These are phyloP conservation scores for Xerocomellus amylosporus DNA, from an alignment of 768 basidiomycete genomes.

Conservation along the genomic window DNA sequence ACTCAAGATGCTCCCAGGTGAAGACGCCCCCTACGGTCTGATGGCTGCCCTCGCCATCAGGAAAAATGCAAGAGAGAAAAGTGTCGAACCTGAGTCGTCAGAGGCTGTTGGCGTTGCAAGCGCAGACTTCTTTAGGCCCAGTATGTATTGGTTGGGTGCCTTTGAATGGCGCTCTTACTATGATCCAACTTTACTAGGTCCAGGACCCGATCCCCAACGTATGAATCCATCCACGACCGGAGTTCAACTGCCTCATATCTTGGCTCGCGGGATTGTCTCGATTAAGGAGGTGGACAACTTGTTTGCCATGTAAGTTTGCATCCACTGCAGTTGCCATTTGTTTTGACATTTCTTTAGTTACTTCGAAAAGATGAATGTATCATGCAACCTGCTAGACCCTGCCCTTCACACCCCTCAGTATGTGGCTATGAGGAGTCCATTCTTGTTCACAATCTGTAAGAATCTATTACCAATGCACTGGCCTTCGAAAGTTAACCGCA, in stretches of 20 bases:
- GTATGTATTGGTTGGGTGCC: constrained; percentile 36
- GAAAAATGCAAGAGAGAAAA: constrained; percentile 39
- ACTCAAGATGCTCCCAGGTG: constrained; percentile 56
- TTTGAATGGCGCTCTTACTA: neutral
- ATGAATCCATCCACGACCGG: constrained; percentile 39
- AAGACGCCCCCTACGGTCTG: constrained; percentile 69
- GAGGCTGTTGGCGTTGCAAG: constrained; percentile 64
- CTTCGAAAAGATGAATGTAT: constrained; percentile 76
- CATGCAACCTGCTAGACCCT: constrained; percentile 76
- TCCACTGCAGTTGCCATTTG: neutral
- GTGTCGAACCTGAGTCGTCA: constrained; percentile 44
- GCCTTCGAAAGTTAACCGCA: constrained; percentile 5
- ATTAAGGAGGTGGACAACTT: constrained; percentile 66
- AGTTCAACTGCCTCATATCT: constrained; percentile 60
- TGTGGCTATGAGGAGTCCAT: constrained; percentile 81
- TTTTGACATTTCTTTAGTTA: constrained; percentile 43
- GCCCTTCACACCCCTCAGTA: constrained; percentile 79
- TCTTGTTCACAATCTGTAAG: constrained; percentile 88
- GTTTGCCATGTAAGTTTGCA: constrained; percentile 58
- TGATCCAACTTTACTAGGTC: constrained; percentile 31
- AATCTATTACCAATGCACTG: constrained; percentile 18
- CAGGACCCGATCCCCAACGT: constrained; percentile 41
- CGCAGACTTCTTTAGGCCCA: constrained; percentile 63
- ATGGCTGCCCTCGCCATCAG: constrained; percentile 64
- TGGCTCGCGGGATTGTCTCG: constrained; percentile 60